These are phyloP conservation scores for Fagopyrum homotropicum DNA, from an alignment of 148 eudicot species.

Conservation along the genomic window DNA sequence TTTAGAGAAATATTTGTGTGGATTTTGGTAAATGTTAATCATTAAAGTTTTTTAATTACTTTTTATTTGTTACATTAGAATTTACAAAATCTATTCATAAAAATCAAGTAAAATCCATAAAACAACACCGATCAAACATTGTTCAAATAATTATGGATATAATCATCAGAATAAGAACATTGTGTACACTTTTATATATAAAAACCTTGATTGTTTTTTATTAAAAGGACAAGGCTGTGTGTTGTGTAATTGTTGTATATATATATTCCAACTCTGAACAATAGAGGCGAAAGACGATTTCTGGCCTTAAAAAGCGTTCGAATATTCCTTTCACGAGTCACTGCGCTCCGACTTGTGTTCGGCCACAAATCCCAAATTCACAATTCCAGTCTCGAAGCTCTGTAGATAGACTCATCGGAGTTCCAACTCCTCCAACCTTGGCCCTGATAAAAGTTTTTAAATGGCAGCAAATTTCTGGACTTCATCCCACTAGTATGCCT, in stretches of 20 bases:
- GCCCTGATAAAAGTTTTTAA: not conserved
- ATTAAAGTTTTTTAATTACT: no score
- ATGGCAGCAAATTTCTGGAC: conserved; percentile 99
- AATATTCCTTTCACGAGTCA: conserved; percentile 2
- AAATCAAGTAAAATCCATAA: no score
- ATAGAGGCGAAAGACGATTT: conserved; percentile 1
- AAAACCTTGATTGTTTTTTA: not conserved
- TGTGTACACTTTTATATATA: not conserved
- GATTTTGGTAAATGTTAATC: no score
- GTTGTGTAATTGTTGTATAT: not conserved
- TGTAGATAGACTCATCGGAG: conserved; percentile 8
- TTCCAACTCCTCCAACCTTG: conserved; percentile 4
- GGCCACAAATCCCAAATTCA: conserved; percentile 5
- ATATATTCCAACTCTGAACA: not conserved
- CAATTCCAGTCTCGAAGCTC: not conserved
- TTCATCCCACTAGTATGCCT: conserved; percentile 77
- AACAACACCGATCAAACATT: no score
- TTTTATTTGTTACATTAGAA: no score
- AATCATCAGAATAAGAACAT: not conserved
- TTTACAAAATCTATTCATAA: no score
- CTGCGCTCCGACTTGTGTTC: not conserved
- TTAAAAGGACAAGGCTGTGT: not conserved
- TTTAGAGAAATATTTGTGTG: no score
- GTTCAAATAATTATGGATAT: no score
- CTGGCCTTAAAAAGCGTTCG: not conserved